Evolutionary conservation across 73 alveolate species (phyloP), one percentile per base, ranked within the genome.

Genomic region (Halteria grandinella): DNA sequence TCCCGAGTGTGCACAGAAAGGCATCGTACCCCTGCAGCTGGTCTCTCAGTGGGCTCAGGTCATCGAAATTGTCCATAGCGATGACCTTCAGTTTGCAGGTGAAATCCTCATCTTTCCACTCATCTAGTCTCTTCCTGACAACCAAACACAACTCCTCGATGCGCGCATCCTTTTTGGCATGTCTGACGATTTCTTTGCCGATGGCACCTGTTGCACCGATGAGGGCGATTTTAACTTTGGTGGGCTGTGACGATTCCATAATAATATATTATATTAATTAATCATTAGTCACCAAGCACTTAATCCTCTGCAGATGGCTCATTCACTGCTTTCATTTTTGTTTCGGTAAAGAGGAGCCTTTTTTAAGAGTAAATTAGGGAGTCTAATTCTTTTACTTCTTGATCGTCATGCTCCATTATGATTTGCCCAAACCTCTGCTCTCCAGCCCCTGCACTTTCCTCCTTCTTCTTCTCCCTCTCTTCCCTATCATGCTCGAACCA

Each of bases 141-240:
- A 78, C 40, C 29, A 78, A 47, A 14, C 87, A 66, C 15, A 85
- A 23, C 47, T 85, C 80, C 1, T 64, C 72, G 53, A 78, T 51
- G 31, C 73, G 52, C 23, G 77, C 54, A 43, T 70, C 70, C 39
- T 37, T 24, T 37, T 53, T 31, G n/a, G 71, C 69, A 25, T 25
- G 33, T 40, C 72, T 79, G 43, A 85, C 75, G 27, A 85, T 45
- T 69, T 89, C 93, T 77, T 84, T 89, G 31, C 96, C 96, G 14
- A 77, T 76, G 29, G 93, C 96, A 0, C 93, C 96, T 12, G 93
- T 69, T 11, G 91, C 90, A 17, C 96, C 96, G 23, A 89, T 89
- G 32, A 89, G 53, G 29, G 90, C 90, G 7, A 86, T 87, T 71
- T 85, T 89, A 53, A 11, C 50, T 14, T 11, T 39, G 10, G 15